Percentiles rank a stretch among this genome's conserved stretches.
Evolutionary conservation across 768 basidiomycete species (phyloP).

Genomic region (Obba rivulosa): DNA sequence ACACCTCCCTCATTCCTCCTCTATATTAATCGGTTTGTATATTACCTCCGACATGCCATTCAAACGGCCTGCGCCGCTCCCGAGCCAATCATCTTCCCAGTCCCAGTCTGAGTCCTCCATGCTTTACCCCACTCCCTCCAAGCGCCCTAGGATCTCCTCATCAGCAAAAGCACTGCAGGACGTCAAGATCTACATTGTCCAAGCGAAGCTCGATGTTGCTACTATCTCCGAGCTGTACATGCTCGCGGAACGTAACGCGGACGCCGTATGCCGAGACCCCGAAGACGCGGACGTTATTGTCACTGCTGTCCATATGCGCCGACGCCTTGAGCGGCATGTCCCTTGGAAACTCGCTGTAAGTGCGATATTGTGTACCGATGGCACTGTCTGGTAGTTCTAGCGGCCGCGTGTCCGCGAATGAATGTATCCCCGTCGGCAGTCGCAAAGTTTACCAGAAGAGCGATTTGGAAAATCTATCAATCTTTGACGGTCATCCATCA

Average conservation of each 20-base stretch:
- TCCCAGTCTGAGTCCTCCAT: slow-evolving; percentile 8
- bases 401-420: no score
- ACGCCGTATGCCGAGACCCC: slow-evolving; percentile 31
- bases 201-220: slow-evolving; percentile 23
- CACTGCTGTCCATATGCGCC: slow-evolving; percentile 60
- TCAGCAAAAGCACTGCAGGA: slow-evolving; percentile 10
- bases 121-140: slow-evolving; percentile 5
- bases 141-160: slow-evolving; percentile 8
- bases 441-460: no score
- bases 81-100: slow-evolving; percentile 4
- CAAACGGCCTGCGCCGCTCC: slow-evolving; percentile 16
- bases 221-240: slow-evolving; percentile 22
- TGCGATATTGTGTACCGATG: no score
- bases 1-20: no score
- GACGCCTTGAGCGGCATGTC: slow-evolving; percentile 66
- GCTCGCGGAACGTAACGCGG: slow-evolving; percentile 24
- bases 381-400: no score
- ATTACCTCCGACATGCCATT: slow-evolving; percentile 15
- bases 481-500: no score
- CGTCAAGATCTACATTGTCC: slow-evolving; percentile 21
- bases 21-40: no score
- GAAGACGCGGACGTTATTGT: slow-evolving; percentile 60
- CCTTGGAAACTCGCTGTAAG: slow-evolving; percentile 61
- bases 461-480: no score
- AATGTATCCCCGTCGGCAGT: no score